A percentile compares a stretch with the other conserved stretches of the same genome.
Conservation (phyloP, 192 early-diverging fungal genomes). For the Gaertneriomyces sp. region DNA sequence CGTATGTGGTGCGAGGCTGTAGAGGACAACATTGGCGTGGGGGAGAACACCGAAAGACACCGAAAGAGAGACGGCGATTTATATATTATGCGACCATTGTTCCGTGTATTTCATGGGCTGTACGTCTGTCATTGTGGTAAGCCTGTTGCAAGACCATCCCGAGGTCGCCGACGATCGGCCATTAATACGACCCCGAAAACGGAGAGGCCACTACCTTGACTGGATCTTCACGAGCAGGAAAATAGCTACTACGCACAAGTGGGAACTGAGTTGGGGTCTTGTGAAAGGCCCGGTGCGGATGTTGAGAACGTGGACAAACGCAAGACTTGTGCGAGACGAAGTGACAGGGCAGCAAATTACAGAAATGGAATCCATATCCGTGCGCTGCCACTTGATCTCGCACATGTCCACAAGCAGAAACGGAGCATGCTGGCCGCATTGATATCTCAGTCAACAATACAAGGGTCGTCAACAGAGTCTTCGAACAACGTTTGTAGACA, state of each 20-base stretch:
- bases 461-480: too few relatives aligned
- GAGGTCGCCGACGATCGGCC: background rate
- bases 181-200: background rate
- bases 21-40: background rate
- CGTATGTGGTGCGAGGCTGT: background rate
- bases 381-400: too few relatives aligned
- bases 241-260: background rate
- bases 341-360: too few relatives aligned
- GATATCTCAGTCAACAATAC: too few relatives aligned
- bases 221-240: background rate
- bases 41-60: slow-evolving; percentile 2
- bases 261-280: background rate
- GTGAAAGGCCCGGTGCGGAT: background rate
- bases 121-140: slow-evolving; percentile 1
- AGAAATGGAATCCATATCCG: too few relatives aligned
- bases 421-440: too few relatives aligned
- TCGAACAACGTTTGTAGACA: too few relatives aligned
- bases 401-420: too few relatives aligned
- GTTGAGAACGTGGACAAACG: too few relatives aligned
- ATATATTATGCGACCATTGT: background rate
- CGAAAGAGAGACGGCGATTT: background rate
- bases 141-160: background rate
- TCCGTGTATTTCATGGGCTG: background rate
- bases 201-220: background rate
- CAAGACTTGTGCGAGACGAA: too few relatives aligned